These are phyloP conservation scores for Debaryomyces subglobosus DNA, from an alignment of 1,139 yeast genomes.

Conservation along the genomic window DNA sequence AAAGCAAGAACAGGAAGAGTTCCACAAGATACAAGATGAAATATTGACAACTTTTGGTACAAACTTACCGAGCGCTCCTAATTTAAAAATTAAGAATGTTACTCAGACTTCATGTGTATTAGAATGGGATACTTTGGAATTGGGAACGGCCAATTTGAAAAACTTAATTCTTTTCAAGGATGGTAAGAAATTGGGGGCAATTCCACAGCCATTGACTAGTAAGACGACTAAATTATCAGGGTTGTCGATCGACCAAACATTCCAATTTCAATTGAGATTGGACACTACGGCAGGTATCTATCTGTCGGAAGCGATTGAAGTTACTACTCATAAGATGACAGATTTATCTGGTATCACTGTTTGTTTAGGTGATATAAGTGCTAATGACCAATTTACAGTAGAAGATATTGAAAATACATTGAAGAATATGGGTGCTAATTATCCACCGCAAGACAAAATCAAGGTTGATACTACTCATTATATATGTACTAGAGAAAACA, in stretches of 20 bases:
- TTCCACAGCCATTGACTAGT: slow-evolving; percentile 81
- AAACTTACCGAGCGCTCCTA: slow-evolving; percentile 72
- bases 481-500: slow-evolving; percentile 69
- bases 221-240: slow-evolving; percentile 90
- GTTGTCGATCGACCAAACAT: slow-evolving; percentile 81
- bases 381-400: slow-evolving; percentile 57
- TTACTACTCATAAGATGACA: slow-evolving; percentile 94
- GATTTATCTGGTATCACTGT: slow-evolving; percentile 92
- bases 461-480: slow-evolving; percentile 94
- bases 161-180: slow-evolving; percentile 80
- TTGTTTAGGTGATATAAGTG: slow-evolving; percentile 80
- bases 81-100: slow-evolving; percentile 69
- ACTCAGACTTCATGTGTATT: slow-evolving; percentile 95
- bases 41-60: slow-evolving; percentile 75
- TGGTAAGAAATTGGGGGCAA: slow-evolving; percentile 76
- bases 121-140: slow-evolving; percentile 86
- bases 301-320: slow-evolving; percentile 65
- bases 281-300: slow-evolving; percentile 89
- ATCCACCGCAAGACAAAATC: slow-evolving; percentile 71
- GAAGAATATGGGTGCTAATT: slow-evolving; percentile 73
- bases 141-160: slow-evolving; percentile 83
- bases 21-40: slow-evolving; percentile 70
- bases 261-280: slow-evolving; percentile 76
- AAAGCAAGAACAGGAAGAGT: slow-evolving; percentile 56
- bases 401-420: slow-evolving; percentile 69